Evolutionary conservation across 441 rosid genomes (phyloP), one percentile per base, ranked within the genome.

Genomic region (Populus trichocarpa): DNA sequence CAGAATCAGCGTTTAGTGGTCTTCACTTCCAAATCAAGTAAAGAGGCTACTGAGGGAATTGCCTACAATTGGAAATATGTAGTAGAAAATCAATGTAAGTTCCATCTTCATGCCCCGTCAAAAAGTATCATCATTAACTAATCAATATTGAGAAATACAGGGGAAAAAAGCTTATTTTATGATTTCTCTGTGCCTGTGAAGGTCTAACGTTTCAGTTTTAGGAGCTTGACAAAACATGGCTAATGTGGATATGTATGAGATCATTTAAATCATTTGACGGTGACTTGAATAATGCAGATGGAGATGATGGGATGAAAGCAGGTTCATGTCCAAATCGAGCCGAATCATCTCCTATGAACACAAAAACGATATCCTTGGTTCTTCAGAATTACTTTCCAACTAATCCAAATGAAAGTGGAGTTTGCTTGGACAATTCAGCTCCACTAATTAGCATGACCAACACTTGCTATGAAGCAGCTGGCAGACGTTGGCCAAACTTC

Each of bases 51-150:
- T 0, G 99, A 94, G 82, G 97, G 97, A 33, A 87, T 96, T 79
- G 99, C 98, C 73, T 92, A 87, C 83, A 88, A 88, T 71, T 96
- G 99, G 99, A 87, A 77, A 76, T 92, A 93, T 81, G 95, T 96
- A 70, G 90, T 96, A 40, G 99, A 96, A 78, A 93, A 85, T 75
- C 91, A 90, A 68, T 96, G 99, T 93, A 69, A 80, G 97, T 80
- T 69, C 32, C 35, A 12, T 28, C 22, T 18, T n/a, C 71, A 18
- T 18, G 1, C 61, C 61, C 61, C 7, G 61, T 66, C 69, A 66
- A 66, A 23, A 66, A 8, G 18, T 53, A 16, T 30, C 32, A 14
- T 50, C 57, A 50, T 38, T 50, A 14, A 5, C 20, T 50, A 14
- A 50, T 50, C 20, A 14, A 5, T 14, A 25, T 25, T 25, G 20